These are phyloP conservation scores for Cotoneaster glaucophyllus DNA, from an alignment of 306 rosid species.

Conservation along the genomic window DNA sequence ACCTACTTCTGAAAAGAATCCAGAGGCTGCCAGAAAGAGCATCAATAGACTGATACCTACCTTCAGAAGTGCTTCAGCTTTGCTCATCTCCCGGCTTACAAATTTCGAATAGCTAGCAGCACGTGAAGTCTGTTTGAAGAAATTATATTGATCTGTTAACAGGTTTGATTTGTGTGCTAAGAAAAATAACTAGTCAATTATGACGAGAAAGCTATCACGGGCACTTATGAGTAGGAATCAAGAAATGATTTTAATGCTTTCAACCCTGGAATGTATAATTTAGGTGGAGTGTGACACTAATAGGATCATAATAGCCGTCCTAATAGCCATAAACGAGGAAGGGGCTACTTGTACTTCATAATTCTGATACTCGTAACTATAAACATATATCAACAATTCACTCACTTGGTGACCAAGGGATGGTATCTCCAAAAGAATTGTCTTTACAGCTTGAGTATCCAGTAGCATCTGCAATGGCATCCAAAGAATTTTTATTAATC, in stretches of 20 bases:
- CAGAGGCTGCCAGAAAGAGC: not conserved
- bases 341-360: not conserved
- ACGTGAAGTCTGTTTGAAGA: constrained; percentile 61
- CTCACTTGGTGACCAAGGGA: constrained; percentile 95
- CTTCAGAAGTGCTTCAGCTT: constrained; percentile 98
- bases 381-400: not conserved
- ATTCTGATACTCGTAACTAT: not conserved
- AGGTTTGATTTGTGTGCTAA: constrained; percentile 1
- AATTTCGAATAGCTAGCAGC: constrained; percentile 94
- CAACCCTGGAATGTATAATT: not conserved
- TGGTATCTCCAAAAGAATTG: constrained; percentile 93
- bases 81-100: constrained; percentile 98
- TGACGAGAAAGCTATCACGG: not conserved
- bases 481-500: constrained; percentile 13
- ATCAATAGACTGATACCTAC: constrained; percentile 33
- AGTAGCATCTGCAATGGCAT: constrained; percentile 73
- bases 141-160: constrained; percentile 9
- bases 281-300: not conserved
- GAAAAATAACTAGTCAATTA: constrained; percentile 1
- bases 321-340: not conserved
- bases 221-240: not conserved
- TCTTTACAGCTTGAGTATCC: constrained; percentile 99
- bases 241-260: not conserved
- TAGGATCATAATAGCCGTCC: not conserved
- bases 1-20: constrained; percentile 9